Conservation (phyloP, 495 filamentous ascomycete species). For the Hypoxylon fuscum region DNA sequence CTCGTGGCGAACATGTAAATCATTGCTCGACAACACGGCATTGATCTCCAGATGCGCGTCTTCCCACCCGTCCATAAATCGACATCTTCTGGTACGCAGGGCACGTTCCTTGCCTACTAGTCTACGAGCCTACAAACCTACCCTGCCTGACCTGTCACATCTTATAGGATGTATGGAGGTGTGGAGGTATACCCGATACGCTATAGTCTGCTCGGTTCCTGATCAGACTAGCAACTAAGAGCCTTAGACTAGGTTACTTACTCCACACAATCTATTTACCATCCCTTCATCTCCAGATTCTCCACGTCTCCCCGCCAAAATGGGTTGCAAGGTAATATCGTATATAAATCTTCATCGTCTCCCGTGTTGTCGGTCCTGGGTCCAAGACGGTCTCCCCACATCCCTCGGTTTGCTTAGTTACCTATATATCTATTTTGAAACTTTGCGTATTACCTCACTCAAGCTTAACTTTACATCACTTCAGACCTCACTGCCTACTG, state of each 20-base stretch:
- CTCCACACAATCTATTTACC: conserved; percentile 45
- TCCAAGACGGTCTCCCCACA: conserved; percentile 39
- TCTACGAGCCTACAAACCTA: conserved; percentile 34
- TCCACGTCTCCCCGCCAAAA: conserved; percentile 44
- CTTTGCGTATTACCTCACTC: conserved; percentile 27
- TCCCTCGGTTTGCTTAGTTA: conserved; percentile 36
- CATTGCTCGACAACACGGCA: conserved; percentile 38
- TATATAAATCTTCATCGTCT: conserved; percentile 47
- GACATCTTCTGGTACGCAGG: conserved; percentile 35
- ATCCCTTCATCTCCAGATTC: conserved; percentile 45
- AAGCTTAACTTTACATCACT: conserved; percentile 22
- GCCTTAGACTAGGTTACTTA: conserved; percentile 37
- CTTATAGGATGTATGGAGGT: conserved; percentile 36
- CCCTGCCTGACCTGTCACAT: conserved; percentile 41
- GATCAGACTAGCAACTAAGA: conserved; percentile 36
- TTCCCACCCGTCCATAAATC: conserved; percentile 39
- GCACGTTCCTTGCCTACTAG: conserved; percentile 37
- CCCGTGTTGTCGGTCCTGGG: conserved; percentile 40
- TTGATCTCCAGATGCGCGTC: conserved; percentile 44
- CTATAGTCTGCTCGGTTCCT: conserved; percentile 44
- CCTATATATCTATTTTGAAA: conserved; percentile 37
- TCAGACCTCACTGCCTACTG: conserved; percentile 10
- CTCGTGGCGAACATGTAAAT: conserved; percentile 39
- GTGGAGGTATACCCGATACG: conserved; percentile 41
- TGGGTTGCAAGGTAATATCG: conserved; percentile 41